Percentiles rank a stretch among this genome's conserved stretches.
phyloP scores from a whole-genome alignment of 1,284 basidiomycete genomes.

The Pseudozyma hubeiensis region DNA sequence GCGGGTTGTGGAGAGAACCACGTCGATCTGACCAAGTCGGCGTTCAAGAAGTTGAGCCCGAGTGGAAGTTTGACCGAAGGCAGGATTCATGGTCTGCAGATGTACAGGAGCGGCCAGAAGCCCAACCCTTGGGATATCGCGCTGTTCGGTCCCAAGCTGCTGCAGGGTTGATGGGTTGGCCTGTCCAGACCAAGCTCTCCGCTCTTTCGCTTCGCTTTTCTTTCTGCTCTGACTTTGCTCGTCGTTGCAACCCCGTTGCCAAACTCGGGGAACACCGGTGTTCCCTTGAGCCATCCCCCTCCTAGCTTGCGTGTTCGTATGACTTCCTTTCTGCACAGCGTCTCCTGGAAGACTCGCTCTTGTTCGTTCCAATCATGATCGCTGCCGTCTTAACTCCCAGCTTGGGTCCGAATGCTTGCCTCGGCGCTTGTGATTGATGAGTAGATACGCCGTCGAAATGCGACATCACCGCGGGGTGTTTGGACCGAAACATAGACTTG shows the following conservation, averaged over 20 bases:
- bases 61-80: conserved; percentile 59
- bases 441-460: no score
- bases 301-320: not conserved
- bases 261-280: conserved; percentile 5
- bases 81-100: conserved; percentile 52
- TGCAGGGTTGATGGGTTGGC: conserved; percentile 17
- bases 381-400: no score
- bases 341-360: conserved; percentile 5
- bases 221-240: not conserved
- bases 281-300: conserved; percentile 6
- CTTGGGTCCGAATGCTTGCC: no score
- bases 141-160: conserved; percentile 57
- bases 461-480: no score
- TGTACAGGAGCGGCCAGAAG: conserved; percentile 43
- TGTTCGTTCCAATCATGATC: not conserved
- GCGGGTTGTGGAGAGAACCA: conserved; percentile 57
- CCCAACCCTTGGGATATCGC: conserved; percentile 60
- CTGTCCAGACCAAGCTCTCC: not conserved
- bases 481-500: no score
- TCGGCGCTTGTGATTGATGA: no score
- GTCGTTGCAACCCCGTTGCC: not conserved
- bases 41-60: conserved; percentile 60
- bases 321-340: not conserved
- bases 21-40: conserved; percentile 64
- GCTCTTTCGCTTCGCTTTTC: not conserved